Evolutionary conservation across 805 yeast genomes (phyloP).

Genomic region (Isabelozyma heimii): DNA sequence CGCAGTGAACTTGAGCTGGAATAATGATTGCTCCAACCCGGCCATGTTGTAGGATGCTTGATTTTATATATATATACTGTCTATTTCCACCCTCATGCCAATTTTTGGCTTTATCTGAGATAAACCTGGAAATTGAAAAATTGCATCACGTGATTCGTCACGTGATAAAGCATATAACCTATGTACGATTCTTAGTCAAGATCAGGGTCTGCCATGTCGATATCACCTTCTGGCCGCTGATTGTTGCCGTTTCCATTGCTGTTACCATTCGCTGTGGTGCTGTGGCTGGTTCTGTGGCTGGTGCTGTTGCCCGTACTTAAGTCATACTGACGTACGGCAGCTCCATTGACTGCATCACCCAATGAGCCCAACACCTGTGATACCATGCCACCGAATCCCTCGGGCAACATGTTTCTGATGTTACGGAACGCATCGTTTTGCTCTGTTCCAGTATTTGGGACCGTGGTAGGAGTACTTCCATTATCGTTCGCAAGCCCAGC

Average conservation of each 20-base stretch:
- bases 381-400: not conserved
- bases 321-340: not conserved
- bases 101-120: not conserved
- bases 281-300: not conserved
- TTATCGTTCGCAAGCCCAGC: not conserved
- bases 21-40: conserved; percentile 51
- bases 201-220: conserved; percentile 11
- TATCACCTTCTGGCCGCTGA: conserved; percentile 1
- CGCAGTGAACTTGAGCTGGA: conserved; percentile 82
- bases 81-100: not conserved
- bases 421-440: not conserved
- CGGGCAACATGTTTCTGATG: not conserved
- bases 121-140: not conserved
- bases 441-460: not conserved
- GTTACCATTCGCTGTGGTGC: not conserved
- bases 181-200: conserved; percentile 4
- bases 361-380: not conserved
- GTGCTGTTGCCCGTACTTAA: not conserved
- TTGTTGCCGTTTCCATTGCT: not conserved
- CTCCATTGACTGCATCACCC: not conserved
- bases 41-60: conserved; percentile 21
- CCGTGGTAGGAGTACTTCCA: not conserved
- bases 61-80: too few species aligned
- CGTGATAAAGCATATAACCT: not conserved
- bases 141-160: not conserved